Conservation (phyloP, 1,284 basidiomycete genomes). For the Cryptococcus jaspeensis region DNA sequence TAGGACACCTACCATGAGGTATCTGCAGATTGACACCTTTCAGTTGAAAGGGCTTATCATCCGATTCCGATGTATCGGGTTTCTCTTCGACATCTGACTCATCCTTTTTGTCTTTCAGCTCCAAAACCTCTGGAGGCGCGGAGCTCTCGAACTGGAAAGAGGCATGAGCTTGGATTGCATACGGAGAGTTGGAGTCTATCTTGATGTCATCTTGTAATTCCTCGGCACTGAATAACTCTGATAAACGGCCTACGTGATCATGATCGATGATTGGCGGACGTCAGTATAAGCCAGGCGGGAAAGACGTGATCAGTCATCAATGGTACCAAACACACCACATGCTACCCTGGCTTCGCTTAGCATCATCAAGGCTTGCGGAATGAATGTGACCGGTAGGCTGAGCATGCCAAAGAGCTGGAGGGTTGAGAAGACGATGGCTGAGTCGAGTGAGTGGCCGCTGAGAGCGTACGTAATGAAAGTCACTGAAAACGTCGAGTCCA, state of each 20-base stretch:
- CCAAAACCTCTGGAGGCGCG: too few relatives aligned
- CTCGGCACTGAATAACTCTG: conserved; percentile 52
- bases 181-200: conserved; percentile 53
- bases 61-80: background rate
- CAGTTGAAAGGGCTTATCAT: conserved; percentile 3
- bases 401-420: conserved; percentile 71
- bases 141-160: conserved; percentile 71
- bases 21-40: conserved; percentile 7
- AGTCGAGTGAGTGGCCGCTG: conserved; percentile 63
- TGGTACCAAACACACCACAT: conserved; percentile 12
- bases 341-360: conserved; percentile 56
- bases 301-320: too few relatives aligned
- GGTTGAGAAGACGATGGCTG: conserved; percentile 71
- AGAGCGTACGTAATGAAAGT: conserved; percentile 73
- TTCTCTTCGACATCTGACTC: background rate
- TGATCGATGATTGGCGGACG: too few relatives aligned
- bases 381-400: conserved; percentile 27
- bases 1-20: too few relatives aligned
- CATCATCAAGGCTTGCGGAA: conserved; percentile 47
- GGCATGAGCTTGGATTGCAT: conserved; percentile 62
- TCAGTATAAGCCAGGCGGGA: too few relatives aligned
- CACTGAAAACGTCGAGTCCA: conserved; percentile 38
- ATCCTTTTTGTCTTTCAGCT: too few relatives aligned
- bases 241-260: conserved; percentile 14
- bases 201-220: conserved; percentile 60